These are phyloP conservation scores for Salix caprea DNA, from an alignment of 345 rosid genomes.

Conservation along the genomic window DNA sequence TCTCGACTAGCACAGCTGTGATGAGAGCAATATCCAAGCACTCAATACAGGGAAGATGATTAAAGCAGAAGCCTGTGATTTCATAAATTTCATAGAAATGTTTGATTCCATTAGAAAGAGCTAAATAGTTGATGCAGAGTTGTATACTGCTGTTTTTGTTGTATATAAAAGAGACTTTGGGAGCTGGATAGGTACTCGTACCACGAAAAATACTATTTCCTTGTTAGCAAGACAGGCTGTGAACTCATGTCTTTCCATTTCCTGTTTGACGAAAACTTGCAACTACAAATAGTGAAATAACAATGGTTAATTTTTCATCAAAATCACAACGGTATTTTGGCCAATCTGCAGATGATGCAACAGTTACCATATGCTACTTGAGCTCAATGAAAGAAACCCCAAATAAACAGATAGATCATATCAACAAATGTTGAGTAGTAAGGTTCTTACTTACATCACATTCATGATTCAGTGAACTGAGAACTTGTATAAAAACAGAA, in stretches of 20 bases:
- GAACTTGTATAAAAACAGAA: neutral
- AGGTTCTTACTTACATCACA: neutral
- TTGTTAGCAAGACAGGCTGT: conserved; percentile 53
- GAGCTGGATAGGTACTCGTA: conserved; percentile 17
- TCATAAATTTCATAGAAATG: conserved; percentile 4
- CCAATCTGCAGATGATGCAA: neutral
- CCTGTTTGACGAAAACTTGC: conserved; percentile 59
- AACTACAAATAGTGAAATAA: conserved; percentile 35
- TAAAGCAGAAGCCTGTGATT: conserved; percentile 70
- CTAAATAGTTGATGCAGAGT: neutral
- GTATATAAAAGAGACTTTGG: neutral
- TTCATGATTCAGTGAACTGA: neutral
- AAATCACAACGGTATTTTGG: neutral
- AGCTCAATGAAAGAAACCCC: neutral
- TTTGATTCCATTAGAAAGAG: neutral
- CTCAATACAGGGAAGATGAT: conserved; percentile 61
- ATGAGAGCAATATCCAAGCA: conserved; percentile 51
- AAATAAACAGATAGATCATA: neutral
- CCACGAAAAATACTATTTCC: conserved; percentile 75
- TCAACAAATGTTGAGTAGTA: neutral
- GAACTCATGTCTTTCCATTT: conserved; percentile 57
- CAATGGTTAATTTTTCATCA: neutral
- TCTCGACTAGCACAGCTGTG: conserved; percentile 23
- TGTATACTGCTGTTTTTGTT: neutral
- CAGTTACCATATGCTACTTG: neutral